Evolutionary conservation across 441 rosid species (phyloP), one percentile per base, ranked within the genome.

Genomic region (Geranium incanum): DNA sequence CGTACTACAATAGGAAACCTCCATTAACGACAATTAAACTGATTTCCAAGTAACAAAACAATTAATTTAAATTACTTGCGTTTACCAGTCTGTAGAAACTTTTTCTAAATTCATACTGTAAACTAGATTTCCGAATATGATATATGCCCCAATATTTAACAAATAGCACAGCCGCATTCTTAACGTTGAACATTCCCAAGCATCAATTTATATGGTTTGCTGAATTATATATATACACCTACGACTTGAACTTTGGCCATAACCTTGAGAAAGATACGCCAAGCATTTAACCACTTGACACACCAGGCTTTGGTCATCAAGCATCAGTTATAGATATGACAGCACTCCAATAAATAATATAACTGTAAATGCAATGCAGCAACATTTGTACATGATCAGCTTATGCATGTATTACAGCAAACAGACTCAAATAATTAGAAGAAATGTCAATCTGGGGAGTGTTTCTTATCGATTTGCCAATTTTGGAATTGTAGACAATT

Each of bases 241-340:
- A 48, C 12, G 15, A 48, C 55, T 48, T 12, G 4, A 48, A 12
- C 55, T 48, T 48, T 48, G 55, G 55, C 55, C 55, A 48, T 48
- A 48, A 48, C 4, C 15, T 48, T 48, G n/a, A 1, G 55, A 48
- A 48, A 48, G 55, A 15, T 11, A 48, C 12, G 55, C 16, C 55
- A 48, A 48, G n/a, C 55, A 3, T 15, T 38, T 7, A 38, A 38
- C 43, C 43, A 38, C 43, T 38, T 48, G 55, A 48, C 55, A 9
- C 11, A 48, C 55, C 55, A 48, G 55, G 55, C 55, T 48, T 48
- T 48, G 55, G 15, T 59, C 65, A 59, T 59, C 36, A 59, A 18
- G 8, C 36, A 59, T 59, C 65, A 19, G 21, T 6, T 59, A 59
- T 19, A 59, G 65, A 59, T 59, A 9, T 21, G 28, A 59, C 21